Base-by-base conservation (phyloP, 768 basidiomycete genomes). In the Lentinus tigrinus region DNA sequence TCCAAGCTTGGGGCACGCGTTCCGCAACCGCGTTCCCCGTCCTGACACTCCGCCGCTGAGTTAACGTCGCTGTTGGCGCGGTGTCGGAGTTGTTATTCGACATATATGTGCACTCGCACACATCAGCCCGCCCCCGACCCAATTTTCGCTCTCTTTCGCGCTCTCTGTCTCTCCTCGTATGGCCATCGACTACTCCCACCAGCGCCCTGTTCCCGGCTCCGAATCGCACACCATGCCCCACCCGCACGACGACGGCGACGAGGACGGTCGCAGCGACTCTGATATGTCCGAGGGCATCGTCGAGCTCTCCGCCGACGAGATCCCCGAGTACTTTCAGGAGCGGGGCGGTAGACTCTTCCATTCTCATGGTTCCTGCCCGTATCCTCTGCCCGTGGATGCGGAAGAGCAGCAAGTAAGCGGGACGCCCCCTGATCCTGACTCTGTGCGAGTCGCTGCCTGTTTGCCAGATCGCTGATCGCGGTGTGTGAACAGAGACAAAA, bases 341-440 rank as follows among this genome's bases (percentile, higher is more conserved):
- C 74, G 76, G 7, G 75, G 78, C 63, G 83, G 78, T 31, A 79
- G 87, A 37, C 82, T 89, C 69, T 91, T 85, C 73, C 85, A 85
- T 75, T 85, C 86, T 65, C 81, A 83, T 75, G 73, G 75, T 71
- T 72, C 65, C 61, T 79, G 82, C 44, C 85, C 85, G 48, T 93
- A 92, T 68, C 85, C 85, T 13, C 74, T 93, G 47, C 91, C 91
- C 43, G 85, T 85, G 4, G 90, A 93, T 70, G 77, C 80, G 17
- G 75, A 75, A 5, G 91, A 93, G 70, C 85, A 87, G 68, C 73
- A 80, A 70, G 91, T 91, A 69, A 36, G 80, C 73, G 28, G 19
- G 24, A 46, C 46, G 28, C 37, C 23, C 16, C 46, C n/a, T 53
- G 34, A 43, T 56, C 31, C 40, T 34, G 23, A n/a, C 27, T 38